A percentile compares a stretch with the other conserved stretches of the same genome.
These are phyloP conservation scores for Vanderwaltozyma polyspora DNA, from an alignment of 805 yeast species.

Conservation along the genomic window DNA sequence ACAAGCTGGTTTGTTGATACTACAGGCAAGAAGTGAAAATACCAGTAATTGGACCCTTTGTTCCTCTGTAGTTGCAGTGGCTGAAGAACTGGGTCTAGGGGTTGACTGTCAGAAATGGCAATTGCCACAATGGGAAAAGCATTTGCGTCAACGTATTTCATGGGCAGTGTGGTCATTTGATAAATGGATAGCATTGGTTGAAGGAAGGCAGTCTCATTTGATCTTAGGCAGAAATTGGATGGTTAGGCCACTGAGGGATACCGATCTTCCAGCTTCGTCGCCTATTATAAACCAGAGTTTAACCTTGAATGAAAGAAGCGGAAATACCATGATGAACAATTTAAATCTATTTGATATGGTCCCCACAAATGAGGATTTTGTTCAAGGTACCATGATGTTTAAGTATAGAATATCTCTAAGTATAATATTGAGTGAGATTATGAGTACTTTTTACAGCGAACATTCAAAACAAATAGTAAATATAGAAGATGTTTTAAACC, in stretches of 20 bases:
- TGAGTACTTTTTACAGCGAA: constrained; percentile 63
- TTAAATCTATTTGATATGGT: constrained; percentile 20
- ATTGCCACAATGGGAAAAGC: constrained; percentile 90
- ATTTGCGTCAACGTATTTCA: constrained; percentile 74
- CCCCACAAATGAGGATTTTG: constrained; percentile 42
- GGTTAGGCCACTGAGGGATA: constrained; percentile 51
- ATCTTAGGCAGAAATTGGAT: constrained; percentile 69
- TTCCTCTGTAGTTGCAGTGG: constrained; percentile 75
- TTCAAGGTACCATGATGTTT: constrained; percentile 58
- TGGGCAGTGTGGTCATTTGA: constrained; percentile 95
- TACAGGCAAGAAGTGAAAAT: constrained; percentile 49
- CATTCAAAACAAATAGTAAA: constrained; percentile 46
- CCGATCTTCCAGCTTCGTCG: constrained; percentile 70
- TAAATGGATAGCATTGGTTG: constrained; percentile 77
- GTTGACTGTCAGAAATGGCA: constrained; percentile 88
- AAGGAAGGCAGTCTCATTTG: constrained; percentile 76
- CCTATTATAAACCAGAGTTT: constrained; percentile 10
- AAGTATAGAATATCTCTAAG: constrained; percentile 57
- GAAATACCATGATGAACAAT: constrained; percentile 6
- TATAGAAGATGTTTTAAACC: constrained; percentile 55
- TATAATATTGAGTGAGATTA: constrained; percentile 57
- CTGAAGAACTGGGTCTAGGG: constrained; percentile 87
- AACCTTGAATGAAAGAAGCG: neutral
- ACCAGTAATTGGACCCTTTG: constrained; percentile 75
- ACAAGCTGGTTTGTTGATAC: constrained; percentile 71